These are phyloP conservation scores for Claviceps digitariae DNA, from an alignment of 2,329 filamentous ascomycete genomes.

Conservation along the genomic window DNA sequence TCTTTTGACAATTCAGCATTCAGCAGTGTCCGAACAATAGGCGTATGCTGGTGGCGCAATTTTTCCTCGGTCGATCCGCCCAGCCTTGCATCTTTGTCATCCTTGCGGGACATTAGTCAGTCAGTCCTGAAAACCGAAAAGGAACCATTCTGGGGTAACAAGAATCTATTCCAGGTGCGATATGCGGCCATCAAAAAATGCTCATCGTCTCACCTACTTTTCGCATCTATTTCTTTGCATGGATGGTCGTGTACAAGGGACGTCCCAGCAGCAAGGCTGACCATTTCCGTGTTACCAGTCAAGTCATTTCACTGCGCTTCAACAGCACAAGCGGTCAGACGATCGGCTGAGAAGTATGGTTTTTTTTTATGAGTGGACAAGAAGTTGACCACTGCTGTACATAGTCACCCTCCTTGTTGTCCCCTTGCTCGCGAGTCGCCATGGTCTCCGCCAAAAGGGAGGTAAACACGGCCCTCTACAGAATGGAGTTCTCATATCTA, in stretches of 20 bases:
- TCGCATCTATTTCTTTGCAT: background rate
- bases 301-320: background rate
- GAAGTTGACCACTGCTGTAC: too few relatives aligned
- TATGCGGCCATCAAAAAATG: background rate
- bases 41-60: background rate
- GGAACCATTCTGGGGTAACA: background rate
- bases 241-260: background rate
- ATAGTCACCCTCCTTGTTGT: too few relatives aligned
- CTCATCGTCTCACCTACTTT: background rate
- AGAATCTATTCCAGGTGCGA: background rate
- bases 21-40: slow-evolving; percentile 2
- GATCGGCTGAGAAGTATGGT: background rate
- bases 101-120: slow-evolving; percentile 3
- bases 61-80: background rate
- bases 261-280: background rate
- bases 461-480: too few relatives aligned
- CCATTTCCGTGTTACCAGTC: background rate
- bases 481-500: background rate
- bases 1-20: background rate
- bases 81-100: background rate
- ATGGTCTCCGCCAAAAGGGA: too few relatives aligned
- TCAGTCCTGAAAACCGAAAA: slow-evolving; percentile 2
- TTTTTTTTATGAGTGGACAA: background rate
- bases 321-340: background rate
- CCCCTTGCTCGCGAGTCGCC: too few relatives aligned